phyloP scores from a whole-genome alignment of 345 rosid genomes.

The Sapria himalayana region DNA sequence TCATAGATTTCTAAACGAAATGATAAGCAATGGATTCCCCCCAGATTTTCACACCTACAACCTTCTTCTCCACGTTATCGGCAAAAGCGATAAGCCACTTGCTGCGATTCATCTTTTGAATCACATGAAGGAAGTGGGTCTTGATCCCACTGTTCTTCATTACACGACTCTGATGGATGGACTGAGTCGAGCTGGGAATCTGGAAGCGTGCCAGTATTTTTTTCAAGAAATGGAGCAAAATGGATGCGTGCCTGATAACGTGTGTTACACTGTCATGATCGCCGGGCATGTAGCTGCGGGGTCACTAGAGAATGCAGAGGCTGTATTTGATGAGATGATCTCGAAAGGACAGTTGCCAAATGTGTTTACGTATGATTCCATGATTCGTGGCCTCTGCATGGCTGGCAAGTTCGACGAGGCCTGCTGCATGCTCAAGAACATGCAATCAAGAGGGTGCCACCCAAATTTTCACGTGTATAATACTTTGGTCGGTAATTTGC shows the following conservation, averaged over 20 bases:
- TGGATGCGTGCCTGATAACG: slow-evolving; percentile 59
- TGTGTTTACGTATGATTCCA: slow-evolving; percentile 61
- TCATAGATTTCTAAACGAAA: slow-evolving; percentile 53
- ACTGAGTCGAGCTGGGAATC: slow-evolving; percentile 64
- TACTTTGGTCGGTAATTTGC: slow-evolving; percentile 52
- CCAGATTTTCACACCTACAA: slow-evolving; percentile 72
- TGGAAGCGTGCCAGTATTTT: slow-evolving; percentile 61
- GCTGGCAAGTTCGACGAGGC: slow-evolving; percentile 52
- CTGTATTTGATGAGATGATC: slow-evolving; percentile 45
- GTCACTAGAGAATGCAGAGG: slow-evolving; percentile 50
- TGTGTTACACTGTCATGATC: slow-evolving; percentile 71
- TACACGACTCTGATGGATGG: slow-evolving; percentile 87
- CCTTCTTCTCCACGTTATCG: slow-evolving; percentile 63
- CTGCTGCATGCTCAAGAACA: slow-evolving; percentile 47
- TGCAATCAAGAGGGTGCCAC: slow-evolving; percentile 67
- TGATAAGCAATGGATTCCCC: slow-evolving; percentile 34
- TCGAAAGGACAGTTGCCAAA: slow-evolving; percentile 49
- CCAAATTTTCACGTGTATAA: slow-evolving; percentile 76
- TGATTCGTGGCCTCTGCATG: slow-evolving; percentile 73
- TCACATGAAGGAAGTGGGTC: slow-evolving; percentile 62
- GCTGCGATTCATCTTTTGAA: slow-evolving; percentile 56
- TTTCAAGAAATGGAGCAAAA: slow-evolving; percentile 46
- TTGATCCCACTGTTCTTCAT: slow-evolving; percentile 45
- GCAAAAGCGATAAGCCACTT: slow-evolving; percentile 62
- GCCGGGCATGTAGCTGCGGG: slow-evolving; percentile 48